A percentile compares a stretch with the other conserved stretches of the same genome.
phyloP scores from a whole-genome alignment of 495 filamentous ascomycete species.

The Aspergillus olivimuriae region DNA sequence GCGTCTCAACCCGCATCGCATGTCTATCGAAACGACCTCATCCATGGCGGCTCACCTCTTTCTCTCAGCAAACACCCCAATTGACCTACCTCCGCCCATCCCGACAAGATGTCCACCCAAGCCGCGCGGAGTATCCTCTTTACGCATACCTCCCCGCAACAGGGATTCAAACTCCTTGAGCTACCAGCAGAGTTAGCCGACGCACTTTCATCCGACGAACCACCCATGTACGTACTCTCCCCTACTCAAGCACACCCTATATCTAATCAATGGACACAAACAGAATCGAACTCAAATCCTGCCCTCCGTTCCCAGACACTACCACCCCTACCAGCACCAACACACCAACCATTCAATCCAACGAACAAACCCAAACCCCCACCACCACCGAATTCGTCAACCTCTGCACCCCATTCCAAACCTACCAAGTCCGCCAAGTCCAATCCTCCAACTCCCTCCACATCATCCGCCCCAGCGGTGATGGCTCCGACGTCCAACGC shows the following conservation, averaged over 20 bases:
- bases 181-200: constrained; percentile 68
- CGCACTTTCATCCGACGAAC: constrained; percentile 53
- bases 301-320: too few relatives aligned
- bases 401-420: constrained; percentile 62
- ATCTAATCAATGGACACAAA: neutral
- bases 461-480: constrained; percentile 52
- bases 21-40: too few relatives aligned
- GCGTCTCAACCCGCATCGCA: too few relatives aligned
- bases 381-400: constrained; percentile 57
- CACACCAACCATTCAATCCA: neutral
- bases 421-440: constrained; percentile 79
- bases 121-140: constrained; percentile 55
- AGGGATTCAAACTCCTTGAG: constrained; percentile 72
- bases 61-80: constrained; percentile 1
- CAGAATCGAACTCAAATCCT: constrained; percentile 64
- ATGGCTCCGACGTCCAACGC: constrained; percentile 16
- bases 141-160: constrained; percentile 50
- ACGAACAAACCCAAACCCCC: constrained; percentile 28
- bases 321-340: constrained; percentile 3
- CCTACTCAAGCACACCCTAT: neutral
- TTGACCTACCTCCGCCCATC: neutral
- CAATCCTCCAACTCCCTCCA: constrained; percentile 86
- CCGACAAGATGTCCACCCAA: constrained; percentile 52
- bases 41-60: constrained; percentile 4
- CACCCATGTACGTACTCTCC: constrained; percentile 47